phyloP scores from a whole-genome alignment of 1,284 basidiomycete species.

The Rhodotorula sp. region DNA sequence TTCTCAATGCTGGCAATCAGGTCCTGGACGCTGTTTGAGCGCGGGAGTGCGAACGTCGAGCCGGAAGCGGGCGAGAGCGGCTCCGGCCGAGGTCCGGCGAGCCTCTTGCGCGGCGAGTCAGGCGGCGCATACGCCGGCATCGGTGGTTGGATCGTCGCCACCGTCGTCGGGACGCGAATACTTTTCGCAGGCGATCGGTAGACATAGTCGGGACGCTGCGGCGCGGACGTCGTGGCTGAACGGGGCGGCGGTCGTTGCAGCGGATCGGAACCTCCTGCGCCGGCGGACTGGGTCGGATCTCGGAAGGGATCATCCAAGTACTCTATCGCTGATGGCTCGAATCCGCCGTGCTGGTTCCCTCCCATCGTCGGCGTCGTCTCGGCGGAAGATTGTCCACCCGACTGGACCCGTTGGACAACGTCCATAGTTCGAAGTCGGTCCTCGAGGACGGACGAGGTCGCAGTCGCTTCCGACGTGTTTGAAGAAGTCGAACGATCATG shows the following conservation, averaged over 20 bases:
- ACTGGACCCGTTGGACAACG: slow-evolving; percentile 31
- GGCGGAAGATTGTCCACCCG: slow-evolving; percentile 10
- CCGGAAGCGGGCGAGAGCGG: neutral
- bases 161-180: neutral
- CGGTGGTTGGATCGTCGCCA: neutral
- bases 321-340: neutral
- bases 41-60: neutral
- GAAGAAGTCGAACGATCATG: slow-evolving; percentile 28
- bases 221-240: too few relatives aligned
- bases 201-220: too few relatives aligned
- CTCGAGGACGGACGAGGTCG: slow-evolving; percentile 32
- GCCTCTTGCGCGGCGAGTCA: slow-evolving; percentile 16
- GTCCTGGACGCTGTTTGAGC: slow-evolving; percentile 26
- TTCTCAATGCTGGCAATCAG: slow-evolving; percentile 32
- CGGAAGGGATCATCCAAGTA: neutral
- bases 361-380: slow-evolving; percentile 19
- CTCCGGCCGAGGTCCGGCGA: slow-evolving; percentile 24
- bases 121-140: slow-evolving; percentile 3
- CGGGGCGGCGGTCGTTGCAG: too few relatives aligned
- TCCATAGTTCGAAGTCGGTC: slow-evolving; percentile 36
- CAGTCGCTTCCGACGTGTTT: slow-evolving; percentile 26
- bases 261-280: too few relatives aligned
- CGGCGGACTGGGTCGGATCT: neutral
- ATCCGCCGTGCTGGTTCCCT: neutral
- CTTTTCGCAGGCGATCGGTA: neutral